phyloP scores from a whole-genome alignment of 495 filamentous ascomycete species.

The Paragyromitra xinjiangensis region DNA sequence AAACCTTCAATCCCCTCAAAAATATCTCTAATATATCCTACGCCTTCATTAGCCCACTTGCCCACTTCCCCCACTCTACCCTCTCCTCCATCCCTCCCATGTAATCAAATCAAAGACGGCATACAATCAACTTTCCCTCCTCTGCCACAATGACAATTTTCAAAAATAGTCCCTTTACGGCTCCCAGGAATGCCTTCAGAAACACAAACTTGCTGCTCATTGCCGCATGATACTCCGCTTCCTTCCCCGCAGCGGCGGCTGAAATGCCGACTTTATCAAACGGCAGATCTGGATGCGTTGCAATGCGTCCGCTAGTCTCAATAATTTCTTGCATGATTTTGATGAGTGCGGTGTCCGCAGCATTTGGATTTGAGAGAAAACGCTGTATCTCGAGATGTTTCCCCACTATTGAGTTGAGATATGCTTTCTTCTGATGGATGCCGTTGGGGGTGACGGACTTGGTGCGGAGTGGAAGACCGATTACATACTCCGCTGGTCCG shows the following conservation, averaged over 20 bases:
- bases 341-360: constrained; percentile 25
- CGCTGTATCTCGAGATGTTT: constrained; percentile 43
- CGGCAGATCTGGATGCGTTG: constrained; percentile 50
- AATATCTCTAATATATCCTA: constrained; percentile 57
- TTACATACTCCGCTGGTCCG: constrained; percentile 48
- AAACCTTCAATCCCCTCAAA: constrained; percentile 50
- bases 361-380: constrained; percentile 33
- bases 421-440: constrained; percentile 49
- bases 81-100: background rate
- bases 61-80: background rate
- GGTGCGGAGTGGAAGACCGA: constrained; percentile 50
- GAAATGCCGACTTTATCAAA: constrained; percentile 27
- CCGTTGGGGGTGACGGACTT: constrained; percentile 31
- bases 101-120: constrained; percentile 17
- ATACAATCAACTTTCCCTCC: constrained; percentile 48
- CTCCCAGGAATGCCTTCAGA: constrained; percentile 42
- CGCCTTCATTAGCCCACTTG: constrained; percentile 16
- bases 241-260: constrained; percentile 32
- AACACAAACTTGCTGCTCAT: constrained; percentile 57
- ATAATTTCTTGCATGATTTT: constrained; percentile 37
- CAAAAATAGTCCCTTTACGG: constrained; percentile 40
- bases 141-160: constrained; percentile 55
- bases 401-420: constrained; percentile 37
- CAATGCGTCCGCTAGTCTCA: constrained; percentile 34
- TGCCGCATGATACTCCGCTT: constrained; percentile 48